phyloP scores from a whole-genome alignment of 2,329 filamentous ascomycete genomes.

The Rosellinia necatrix region DNA sequence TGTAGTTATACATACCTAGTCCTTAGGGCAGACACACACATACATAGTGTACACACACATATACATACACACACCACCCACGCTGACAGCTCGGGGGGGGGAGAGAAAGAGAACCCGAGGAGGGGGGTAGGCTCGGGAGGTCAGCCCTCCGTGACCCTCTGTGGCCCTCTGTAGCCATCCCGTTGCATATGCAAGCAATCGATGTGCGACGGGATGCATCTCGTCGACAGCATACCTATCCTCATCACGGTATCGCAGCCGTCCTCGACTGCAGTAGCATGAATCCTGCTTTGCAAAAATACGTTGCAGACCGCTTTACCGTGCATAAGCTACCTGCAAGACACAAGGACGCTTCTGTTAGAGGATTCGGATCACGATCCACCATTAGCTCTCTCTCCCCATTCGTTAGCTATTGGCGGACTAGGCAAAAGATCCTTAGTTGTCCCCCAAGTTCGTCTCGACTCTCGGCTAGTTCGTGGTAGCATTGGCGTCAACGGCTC shows the following conservation, averaged over 20 bases:
- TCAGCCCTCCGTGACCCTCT: constrained; percentile 7
- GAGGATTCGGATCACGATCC: constrained; percentile 21
- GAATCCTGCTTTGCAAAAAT: constrained; percentile 14
- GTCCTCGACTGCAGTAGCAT: constrained; percentile 12
- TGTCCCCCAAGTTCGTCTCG: constrained; percentile 9
- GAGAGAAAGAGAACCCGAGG: not conserved
- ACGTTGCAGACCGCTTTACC: constrained; percentile 17
- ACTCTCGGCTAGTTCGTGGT: constrained; percentile 20
- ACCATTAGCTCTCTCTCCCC: constrained; percentile 4
- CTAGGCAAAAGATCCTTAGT: constrained; percentile 6
- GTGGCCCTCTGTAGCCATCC: constrained; percentile 18
- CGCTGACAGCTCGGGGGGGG: too few relatives aligned
- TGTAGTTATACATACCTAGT: not conserved
- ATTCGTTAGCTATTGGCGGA: not conserved
- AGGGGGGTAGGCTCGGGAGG: not conserved
- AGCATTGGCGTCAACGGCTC: constrained; percentile 20
- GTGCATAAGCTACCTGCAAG: constrained; percentile 29
- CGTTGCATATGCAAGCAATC: constrained; percentile 31
- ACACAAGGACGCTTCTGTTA: constrained; percentile 22
- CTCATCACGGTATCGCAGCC: constrained; percentile 20
- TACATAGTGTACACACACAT: too few relatives aligned
- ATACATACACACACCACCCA: too few relatives aligned
- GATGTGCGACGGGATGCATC: constrained; percentile 18
- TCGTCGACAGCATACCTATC: constrained; percentile 10
- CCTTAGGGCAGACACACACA: too few relatives aligned